phyloP scores from a whole-genome alignment of 1,139 yeast genomes.

The Yamadazyma kanchanaburiensis region DNA sequence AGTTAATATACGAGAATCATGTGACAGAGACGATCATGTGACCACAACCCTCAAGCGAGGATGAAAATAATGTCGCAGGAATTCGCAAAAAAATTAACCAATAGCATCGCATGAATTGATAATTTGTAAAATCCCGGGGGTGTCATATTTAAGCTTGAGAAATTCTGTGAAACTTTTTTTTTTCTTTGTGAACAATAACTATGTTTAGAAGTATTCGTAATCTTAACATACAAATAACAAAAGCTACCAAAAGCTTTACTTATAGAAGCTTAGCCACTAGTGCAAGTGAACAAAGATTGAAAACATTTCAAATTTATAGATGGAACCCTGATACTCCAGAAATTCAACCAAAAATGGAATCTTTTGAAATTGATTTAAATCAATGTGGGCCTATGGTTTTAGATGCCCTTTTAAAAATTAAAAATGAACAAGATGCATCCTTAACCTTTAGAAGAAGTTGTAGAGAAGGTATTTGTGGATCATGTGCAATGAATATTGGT shows the following conservation, averaged over 20 bases:
- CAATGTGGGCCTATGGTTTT: conserved; percentile 97
- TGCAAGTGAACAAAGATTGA: conserved; percentile 51
- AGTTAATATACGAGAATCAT: no score
- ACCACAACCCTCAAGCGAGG: no score
- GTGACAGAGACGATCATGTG: no score
- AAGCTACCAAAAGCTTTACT: no score
- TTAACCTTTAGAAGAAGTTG: conserved; percentile 97
- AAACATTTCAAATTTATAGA: conserved; percentile 90
- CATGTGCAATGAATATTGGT: conserved; percentile 99
- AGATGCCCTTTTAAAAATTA: conserved; percentile 91
- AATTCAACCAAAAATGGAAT: conserved; percentile 82
- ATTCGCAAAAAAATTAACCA: conserved; percentile 6
- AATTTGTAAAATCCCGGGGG: conserved; percentile 10
- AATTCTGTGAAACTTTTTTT: conserved; percentile 3
- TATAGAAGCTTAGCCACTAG: conserved; percentile 41
- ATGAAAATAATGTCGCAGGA: no score
- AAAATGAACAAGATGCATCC: conserved; percentile 94
- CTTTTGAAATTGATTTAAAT: conserved; percentile 81
- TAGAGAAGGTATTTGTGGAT: conserved; percentile 99
- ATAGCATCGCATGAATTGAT: conserved; percentile 7
- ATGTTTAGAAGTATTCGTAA: conserved; percentile 10
- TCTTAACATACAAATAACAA: conserved; percentile 4
- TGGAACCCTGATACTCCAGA: conserved; percentile 99
- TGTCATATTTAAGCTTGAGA: conserved; percentile 3
- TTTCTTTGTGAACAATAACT: conserved; percentile 1